Conservation (phyloP, 441 rosid genomes). For the Brassica balearica region DNA sequence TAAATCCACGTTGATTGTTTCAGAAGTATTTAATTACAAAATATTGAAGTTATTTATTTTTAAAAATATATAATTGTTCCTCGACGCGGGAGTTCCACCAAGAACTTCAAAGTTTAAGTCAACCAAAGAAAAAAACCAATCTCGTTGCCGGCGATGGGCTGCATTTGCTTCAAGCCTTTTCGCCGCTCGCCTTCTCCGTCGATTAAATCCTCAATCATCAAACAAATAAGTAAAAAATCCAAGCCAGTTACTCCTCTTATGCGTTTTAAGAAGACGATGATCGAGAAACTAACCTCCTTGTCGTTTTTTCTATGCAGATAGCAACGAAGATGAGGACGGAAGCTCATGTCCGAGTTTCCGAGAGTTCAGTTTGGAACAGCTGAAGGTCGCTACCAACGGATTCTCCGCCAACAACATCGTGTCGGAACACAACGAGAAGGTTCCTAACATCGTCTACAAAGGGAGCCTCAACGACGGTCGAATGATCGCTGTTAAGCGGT, state of each 20-base stretch:
- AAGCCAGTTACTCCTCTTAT: background rate
- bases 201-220: slow-evolving; percentile 30
- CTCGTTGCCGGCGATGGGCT: slow-evolving; percentile 38
- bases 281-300: slow-evolving; percentile 7
- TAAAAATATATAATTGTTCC: background rate
- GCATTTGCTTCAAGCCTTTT: slow-evolving; percentile 42
- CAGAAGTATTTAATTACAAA: slow-evolving; percentile 2
- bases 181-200: slow-evolving; percentile 40
- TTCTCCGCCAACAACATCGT: slow-evolving; percentile 67
- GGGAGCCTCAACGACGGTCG: slow-evolving; percentile 58
- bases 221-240: background rate
- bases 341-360: slow-evolving; percentile 39
- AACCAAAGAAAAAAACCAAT: background rate
- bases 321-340: slow-evolving; percentile 45
- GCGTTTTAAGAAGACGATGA: slow-evolving; percentile 33
- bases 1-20: slow-evolving; percentile 34
- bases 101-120: slow-evolving; percentile 11
- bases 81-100: slow-evolving; percentile 41
- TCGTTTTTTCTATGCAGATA: background rate
- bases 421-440: slow-evolving; percentile 75
- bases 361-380: slow-evolving; percentile 57
- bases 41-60: background rate
- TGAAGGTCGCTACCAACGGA: slow-evolving; percentile 61
- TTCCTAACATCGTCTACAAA: slow-evolving; percentile 69
- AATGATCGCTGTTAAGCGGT: slow-evolving; percentile 57